Conservation (phyloP, 805 yeast genomes). For the Pichia insulana region DNA sequence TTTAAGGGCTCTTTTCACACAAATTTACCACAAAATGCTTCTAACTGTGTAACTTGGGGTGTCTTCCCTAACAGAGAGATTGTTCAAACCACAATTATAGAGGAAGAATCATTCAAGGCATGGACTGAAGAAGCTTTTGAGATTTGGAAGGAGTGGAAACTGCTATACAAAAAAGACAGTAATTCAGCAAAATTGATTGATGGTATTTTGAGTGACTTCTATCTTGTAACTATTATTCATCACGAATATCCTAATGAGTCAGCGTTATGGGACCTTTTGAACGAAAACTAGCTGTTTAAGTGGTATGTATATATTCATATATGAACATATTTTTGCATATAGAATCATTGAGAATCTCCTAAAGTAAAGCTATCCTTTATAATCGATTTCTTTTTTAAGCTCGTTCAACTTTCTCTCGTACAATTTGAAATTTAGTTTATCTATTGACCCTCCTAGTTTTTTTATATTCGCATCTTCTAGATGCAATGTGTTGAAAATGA, state of each 20-base stretch:
- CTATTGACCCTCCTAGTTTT: constrained; percentile 25
- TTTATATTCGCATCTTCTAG: constrained; percentile 17
- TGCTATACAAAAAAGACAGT: constrained; percentile 55
- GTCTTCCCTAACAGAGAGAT: constrained; percentile 87
- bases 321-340: too few species aligned
- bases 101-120: constrained; percentile 84
- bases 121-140: constrained; percentile 95
- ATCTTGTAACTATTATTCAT: constrained; percentile 76
- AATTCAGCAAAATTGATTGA: constrained; percentile 54
- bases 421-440: constrained; percentile 20
- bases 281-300: constrained; percentile 16
- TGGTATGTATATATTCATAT: too few species aligned
- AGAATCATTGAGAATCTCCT: neutral
- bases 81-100: constrained; percentile 86
- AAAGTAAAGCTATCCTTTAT: constrained; percentile 7
- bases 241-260: constrained; percentile 70
- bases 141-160: constrained; percentile 89
- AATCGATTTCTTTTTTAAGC: constrained; percentile 26
- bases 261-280: constrained; percentile 67
- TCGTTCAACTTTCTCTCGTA: constrained; percentile 30
- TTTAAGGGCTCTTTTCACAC: constrained; percentile 48
- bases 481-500: constrained; percentile 40
- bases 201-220: constrained; percentile 51
- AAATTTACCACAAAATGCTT: constrained; percentile 44
- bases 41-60: constrained; percentile 96